A percentile compares a stretch with the other conserved stretches of the same genome.
Evolutionary conservation across 2,329 filamentous ascomycete species (phyloP).

Genomic region (Penicillium sumatraense): DNA sequence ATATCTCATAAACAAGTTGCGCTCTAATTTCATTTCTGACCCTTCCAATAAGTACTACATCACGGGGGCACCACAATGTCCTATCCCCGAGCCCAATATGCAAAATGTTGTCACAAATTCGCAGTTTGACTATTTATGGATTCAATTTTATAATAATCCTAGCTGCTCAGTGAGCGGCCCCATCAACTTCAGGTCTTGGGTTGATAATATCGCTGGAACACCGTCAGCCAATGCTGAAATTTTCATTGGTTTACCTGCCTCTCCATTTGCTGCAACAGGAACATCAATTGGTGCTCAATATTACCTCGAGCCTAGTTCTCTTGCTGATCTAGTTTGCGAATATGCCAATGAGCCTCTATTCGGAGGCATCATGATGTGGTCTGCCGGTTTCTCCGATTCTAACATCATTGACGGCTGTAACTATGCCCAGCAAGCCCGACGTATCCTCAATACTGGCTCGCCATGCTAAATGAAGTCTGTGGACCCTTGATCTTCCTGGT

Average conservation of each 20-base stretch:
- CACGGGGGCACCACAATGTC: slow-evolving; percentile 53
- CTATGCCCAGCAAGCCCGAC: slow-evolving; percentile 47
- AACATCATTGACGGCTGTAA: slow-evolving; percentile 44
- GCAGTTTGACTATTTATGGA: slow-evolving; percentile 49
- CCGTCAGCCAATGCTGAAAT: slow-evolving; percentile 27
- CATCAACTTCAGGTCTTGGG: slow-evolving; percentile 30
- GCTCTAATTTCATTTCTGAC: slow-evolving; percentile 40
- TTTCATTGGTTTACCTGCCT: slow-evolving; percentile 27
- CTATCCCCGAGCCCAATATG: slow-evolving; percentile 51
- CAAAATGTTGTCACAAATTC: slow-evolving; percentile 42
- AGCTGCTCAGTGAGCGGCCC: slow-evolving; percentile 26
- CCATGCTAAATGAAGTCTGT: slow-evolving; percentile 34
- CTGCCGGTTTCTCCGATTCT: slow-evolving; percentile 47
- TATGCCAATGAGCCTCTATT: slow-evolving; percentile 18
- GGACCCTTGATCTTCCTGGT: too few relatives aligned
- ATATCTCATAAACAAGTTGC: slow-evolving; percentile 27
- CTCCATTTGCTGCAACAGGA: slow-evolving; percentile 42
- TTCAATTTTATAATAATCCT: slow-evolving; percentile 53
- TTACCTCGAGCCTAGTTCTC: slow-evolving; percentile 19
- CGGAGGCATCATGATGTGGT: slow-evolving; percentile 44
- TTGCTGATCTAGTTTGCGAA: slow-evolving; percentile 16
- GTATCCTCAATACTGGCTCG: slow-evolving; percentile 40
- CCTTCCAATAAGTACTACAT: slow-evolving; percentile 49
- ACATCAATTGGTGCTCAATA: slow-evolving; percentile 21
- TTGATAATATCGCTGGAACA: slow-evolving; percentile 19